These are phyloP conservation scores for Pseudocercospora vitis DNA, from an alignment of 2,329 filamentous ascomycete genomes.

Conservation along the genomic window DNA sequence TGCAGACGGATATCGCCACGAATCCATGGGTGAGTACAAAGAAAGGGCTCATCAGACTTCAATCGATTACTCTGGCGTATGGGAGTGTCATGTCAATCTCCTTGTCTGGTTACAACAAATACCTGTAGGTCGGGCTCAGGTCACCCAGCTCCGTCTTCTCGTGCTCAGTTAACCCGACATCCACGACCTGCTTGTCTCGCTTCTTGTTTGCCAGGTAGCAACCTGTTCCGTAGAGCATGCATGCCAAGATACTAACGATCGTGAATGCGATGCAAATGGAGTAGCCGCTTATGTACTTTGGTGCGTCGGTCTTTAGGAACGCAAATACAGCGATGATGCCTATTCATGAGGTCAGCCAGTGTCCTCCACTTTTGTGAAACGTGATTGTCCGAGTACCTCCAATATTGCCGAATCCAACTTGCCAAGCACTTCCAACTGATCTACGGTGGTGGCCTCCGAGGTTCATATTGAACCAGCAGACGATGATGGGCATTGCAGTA, in stretches of 20 bases:
- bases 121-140: conserved; percentile 60
- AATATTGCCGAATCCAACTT: conserved; percentile 41
- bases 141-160: conserved; percentile 64
- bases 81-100: background rate
- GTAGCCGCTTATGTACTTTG: conserved; percentile 70
- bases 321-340: conserved; percentile 55
- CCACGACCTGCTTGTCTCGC: conserved; percentile 51
- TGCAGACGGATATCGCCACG: no score
- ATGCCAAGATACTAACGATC: conserved; percentile 63
- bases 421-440: conserved; percentile 52
- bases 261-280: conserved; percentile 74
- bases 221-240: conserved; percentile 59
- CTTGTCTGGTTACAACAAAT: conserved; percentile 49
- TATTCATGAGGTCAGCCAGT: no score
- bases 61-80: no score
- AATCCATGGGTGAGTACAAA: no score
- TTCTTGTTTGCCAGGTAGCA: conserved; percentile 62
- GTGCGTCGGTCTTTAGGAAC: conserved; percentile 60
- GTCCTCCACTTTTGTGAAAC: conserved; percentile 34
- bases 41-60: no score
- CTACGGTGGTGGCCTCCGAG: conserved; percentile 66
- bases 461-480: conserved; percentile 86
- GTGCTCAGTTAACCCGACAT: conserved; percentile 58
- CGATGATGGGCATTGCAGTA: conserved; percentile 68
- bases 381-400: background rate